Conservation (phyloP, 2,329 filamentous ascomycete genomes). For the Scopulariopsis brevicaulis region DNA sequence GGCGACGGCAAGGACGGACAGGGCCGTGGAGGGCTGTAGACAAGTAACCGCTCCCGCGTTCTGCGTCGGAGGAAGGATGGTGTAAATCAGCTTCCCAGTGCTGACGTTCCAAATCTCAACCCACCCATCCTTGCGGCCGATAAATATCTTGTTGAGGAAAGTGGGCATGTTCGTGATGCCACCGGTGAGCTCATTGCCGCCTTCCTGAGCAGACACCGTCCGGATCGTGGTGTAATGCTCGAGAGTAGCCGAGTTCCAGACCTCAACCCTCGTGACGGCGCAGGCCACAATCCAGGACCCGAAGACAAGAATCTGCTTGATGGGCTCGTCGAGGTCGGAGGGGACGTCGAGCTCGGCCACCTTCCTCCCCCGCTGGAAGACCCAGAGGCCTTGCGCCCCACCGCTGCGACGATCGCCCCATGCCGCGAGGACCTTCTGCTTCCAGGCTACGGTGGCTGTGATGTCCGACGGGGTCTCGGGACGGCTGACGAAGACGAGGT, state of each 20-base stretch:
- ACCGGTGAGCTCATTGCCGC: conserved; percentile 60
- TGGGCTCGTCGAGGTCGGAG: conserved; percentile 52
- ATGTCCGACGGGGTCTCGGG: conserved; percentile 81
- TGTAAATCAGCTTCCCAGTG: conserved; percentile 84
- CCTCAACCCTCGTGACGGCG: conserved; percentile 63
- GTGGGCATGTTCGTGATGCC: conserved; percentile 84
- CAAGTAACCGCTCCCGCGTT: conserved; percentile 76
- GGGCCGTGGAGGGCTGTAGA: conserved; percentile 69
- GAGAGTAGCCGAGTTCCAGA: conserved; percentile 75
- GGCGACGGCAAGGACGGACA: conserved; percentile 80
- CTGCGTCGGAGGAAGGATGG: conserved; percentile 64
- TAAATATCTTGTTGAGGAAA: conserved; percentile 91
- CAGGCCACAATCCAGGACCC: conserved; percentile 86
- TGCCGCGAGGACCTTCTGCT: conserved; percentile 76
- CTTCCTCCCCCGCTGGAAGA: conserved; percentile 85
- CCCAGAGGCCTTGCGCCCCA: conserved; percentile 63
- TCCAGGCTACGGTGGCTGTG: conserved; percentile 80
- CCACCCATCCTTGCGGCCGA: conserved; percentile 75
- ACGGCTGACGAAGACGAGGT: conserved; percentile 84
- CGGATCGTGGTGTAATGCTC: conserved; percentile 86
- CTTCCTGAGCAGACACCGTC: conserved; percentile 41
- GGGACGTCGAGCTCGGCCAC: conserved; percentile 64
- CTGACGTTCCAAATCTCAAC: conserved; percentile 97
- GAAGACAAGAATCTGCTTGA: conserved; percentile 70
- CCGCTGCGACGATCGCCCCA: conserved; percentile 56